phyloP scores from a whole-genome alignment of 139 green algal genomes.

The Ulvella scutata region DNA sequence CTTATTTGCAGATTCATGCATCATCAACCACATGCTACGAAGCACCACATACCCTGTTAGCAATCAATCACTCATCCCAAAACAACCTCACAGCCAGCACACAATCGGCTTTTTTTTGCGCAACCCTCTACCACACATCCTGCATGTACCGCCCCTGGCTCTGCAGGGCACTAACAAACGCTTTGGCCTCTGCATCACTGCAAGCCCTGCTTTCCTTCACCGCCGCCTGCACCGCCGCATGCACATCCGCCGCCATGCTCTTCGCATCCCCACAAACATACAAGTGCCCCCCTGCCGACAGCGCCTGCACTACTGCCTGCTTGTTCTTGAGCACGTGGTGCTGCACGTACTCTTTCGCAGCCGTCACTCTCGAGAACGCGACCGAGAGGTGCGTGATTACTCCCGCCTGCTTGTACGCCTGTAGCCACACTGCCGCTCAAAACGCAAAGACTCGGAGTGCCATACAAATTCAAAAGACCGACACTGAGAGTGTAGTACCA shows the following conservation, averaged over 20 bases:
- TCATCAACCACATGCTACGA: no score
- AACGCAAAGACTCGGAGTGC: no score
- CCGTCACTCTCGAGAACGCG: conserved; percentile 51
- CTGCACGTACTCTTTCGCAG: conserved; percentile 72
- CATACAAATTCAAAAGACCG: no score
- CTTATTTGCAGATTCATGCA: no score
- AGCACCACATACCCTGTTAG: no score
- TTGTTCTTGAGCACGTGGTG: conserved; percentile 52
- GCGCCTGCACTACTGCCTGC: conserved; percentile 17
- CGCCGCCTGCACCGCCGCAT: conserved; percentile 51
- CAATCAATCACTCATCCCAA: no score
- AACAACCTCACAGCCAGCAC: no score
- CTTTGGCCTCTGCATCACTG: conserved; percentile 44
- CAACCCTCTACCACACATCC: conserved; percentile 92
- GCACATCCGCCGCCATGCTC: conserved; percentile 91
- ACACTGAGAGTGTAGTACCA: no score
- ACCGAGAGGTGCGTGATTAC: conserved; percentile 49
- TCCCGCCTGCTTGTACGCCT: no score
- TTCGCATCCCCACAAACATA: conserved; percentile 96
- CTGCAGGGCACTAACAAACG: conserved; percentile 47
- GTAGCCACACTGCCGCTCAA: no score
- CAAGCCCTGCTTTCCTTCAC: conserved; percentile 19
- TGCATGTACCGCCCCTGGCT: conserved; percentile 62
- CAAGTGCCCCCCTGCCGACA: conserved; percentile 30
- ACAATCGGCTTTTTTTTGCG: no score